These are phyloP conservation scores for Aspergillus brunneoviolaceus DNA, from an alignment of 2,329 filamentous ascomycete genomes.

Conservation along the genomic window DNA sequence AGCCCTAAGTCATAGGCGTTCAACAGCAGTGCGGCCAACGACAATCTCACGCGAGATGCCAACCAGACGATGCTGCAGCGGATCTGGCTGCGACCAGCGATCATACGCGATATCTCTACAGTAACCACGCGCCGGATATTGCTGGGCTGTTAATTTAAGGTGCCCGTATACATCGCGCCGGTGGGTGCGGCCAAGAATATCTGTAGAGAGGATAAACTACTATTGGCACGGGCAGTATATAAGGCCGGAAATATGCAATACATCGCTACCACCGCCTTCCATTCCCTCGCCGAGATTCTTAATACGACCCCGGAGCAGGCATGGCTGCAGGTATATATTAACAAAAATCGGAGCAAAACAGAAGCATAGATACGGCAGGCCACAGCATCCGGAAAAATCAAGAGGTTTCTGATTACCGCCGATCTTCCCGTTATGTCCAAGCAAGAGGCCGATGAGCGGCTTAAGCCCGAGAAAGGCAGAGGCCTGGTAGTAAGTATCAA, in stretches of 20 bases:
- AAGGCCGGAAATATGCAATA: too few relatives aligned
- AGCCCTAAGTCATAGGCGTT: slow-evolving; percentile 70
- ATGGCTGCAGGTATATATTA: too few relatives aligned
- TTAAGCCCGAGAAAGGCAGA: slow-evolving; percentile 46
- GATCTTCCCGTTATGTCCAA: slow-evolving; percentile 57
- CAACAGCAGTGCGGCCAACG: slow-evolving; percentile 65
- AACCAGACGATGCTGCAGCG: slow-evolving; percentile 57
- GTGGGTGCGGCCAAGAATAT: slow-evolving; percentile 56
- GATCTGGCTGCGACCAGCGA: slow-evolving; percentile 60
- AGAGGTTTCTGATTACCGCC: slow-evolving; percentile 54
- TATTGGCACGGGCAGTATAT: too few relatives aligned
- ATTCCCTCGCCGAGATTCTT: too few relatives aligned
- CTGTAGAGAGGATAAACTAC: too few relatives aligned
- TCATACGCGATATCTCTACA: slow-evolving; percentile 56
- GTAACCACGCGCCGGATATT: slow-evolving; percentile 56
- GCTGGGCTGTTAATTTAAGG: slow-evolving; percentile 52
- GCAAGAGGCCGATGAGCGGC: slow-evolving; percentile 58
- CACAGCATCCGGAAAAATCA: slow-evolving; percentile 15
- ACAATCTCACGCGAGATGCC: slow-evolving; percentile 55
- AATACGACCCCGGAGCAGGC: too few relatives aligned
- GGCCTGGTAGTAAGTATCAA: slow-evolving; percentile 8
- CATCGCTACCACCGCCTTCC: too few relatives aligned
- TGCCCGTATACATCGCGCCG: slow-evolving; percentile 64
- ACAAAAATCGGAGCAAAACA: too few relatives aligned
- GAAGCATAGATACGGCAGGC: too few relatives aligned